A percentile compares a stretch with the other conserved stretches of the same genome.
These are phyloP conservation scores for Corynascus novoguineensis DNA, from an alignment of 495 filamentous ascomycete genomes.

Conservation along the genomic window DNA sequence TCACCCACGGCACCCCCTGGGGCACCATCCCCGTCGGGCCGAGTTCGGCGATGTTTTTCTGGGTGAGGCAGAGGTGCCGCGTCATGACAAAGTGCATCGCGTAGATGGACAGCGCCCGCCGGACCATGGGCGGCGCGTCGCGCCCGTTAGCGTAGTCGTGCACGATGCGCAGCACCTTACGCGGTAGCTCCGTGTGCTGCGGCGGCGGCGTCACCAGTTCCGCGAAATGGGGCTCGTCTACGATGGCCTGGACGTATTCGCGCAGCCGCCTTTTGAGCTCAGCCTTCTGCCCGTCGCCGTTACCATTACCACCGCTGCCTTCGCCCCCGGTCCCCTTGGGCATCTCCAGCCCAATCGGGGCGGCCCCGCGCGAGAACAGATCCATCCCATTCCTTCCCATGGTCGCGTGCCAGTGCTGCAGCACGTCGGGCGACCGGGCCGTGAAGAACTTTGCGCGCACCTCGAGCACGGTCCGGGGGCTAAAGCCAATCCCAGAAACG, in stretches of 20 bases:
- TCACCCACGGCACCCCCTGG: constrained; percentile 36
- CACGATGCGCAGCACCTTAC: constrained; percentile 37
- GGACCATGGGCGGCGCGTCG: constrained; percentile 39
- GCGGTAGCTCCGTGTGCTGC: constrained; percentile 37
- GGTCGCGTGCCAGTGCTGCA: constrained; percentile 41
- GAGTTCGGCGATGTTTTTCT: constrained; percentile 32
- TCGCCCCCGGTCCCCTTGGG: neutral
- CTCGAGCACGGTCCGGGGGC: constrained; percentile 26
- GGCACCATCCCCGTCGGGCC: constrained; percentile 30
- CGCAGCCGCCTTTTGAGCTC: constrained; percentile 37
- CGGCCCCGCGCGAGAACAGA: constrained; percentile 33
- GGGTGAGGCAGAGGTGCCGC: constrained; percentile 43
- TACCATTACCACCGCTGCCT: too few relatives aligned
- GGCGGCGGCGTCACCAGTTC: constrained; percentile 42
- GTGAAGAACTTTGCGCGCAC: constrained; percentile 45
- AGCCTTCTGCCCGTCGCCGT: constrained; percentile 28
- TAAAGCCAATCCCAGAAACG: constrained; percentile 38
- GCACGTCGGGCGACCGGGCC: constrained; percentile 39
- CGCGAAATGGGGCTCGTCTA: constrained; percentile 36
- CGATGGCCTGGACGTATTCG: constrained; percentile 42
- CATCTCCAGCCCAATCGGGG: constrained; percentile 43
- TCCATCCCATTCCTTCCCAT: constrained; percentile 29
- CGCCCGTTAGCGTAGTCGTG: constrained; percentile 36
- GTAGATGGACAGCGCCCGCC: constrained; percentile 43
- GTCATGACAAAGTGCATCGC: constrained; percentile 50